Percentiles rank a stretch among this genome's conserved stretches.
phyloP scores from a whole-genome alignment of 768 basidiomycete genomes.

The Tulasnella sp. region DNA sequence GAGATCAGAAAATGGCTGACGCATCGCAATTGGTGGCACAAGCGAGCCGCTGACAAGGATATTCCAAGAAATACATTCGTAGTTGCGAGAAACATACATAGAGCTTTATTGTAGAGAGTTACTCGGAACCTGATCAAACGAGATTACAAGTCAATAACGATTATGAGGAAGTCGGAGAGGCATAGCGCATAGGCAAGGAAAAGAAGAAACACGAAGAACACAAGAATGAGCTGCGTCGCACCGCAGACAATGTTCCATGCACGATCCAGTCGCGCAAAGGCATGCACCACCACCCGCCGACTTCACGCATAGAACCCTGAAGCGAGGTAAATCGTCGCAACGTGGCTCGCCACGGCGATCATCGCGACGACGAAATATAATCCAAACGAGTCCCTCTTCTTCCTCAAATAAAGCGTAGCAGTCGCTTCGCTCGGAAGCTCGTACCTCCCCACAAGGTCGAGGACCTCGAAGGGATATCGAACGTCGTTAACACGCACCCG shows the following conservation, averaged over 20 bases:
- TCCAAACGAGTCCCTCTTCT: background rate
- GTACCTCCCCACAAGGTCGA: background rate
- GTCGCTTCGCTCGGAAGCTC: background rate
- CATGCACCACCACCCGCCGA: background rate
- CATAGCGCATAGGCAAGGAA: background rate
- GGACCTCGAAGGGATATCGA: background rate
- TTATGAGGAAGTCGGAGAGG: background rate
- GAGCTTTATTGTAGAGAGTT: background rate
- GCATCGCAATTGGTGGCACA: background rate
- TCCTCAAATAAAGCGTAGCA: background rate
- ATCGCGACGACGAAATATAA: background rate
- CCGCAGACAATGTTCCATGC: background rate
- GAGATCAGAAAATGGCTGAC: no score
- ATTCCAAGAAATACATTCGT: background rate
- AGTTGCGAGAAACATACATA: background rate
- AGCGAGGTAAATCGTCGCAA: background rate
- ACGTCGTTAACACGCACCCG: background rate
- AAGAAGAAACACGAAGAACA: background rate
- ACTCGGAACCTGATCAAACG: background rate
- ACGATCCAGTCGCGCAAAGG: background rate
- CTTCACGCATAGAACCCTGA: background rate
- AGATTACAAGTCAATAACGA: background rate
- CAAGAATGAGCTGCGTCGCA: background rate
- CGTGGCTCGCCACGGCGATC: background rate
- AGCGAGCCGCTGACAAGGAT: background rate